A percentile compares a stretch with the other conserved stretches of the same genome.
phyloP scores from a whole-genome alignment of 768 basidiomycete species.

The Porphyrellus cyaneotinctus region DNA sequence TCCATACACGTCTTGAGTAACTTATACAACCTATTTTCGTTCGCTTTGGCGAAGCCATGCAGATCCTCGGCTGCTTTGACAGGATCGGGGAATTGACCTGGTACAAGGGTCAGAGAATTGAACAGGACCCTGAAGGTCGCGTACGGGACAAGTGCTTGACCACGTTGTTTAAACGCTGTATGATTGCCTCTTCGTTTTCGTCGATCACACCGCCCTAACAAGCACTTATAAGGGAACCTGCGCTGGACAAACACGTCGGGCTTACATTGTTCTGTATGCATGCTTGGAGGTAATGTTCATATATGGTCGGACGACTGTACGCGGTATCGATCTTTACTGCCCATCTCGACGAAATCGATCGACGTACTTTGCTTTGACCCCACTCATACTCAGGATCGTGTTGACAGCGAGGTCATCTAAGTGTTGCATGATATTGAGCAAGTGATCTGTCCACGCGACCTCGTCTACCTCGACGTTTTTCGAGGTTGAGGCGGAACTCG shows the following conservation, averaged over 20 bases:
- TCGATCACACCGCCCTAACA: constrained; percentile 87
- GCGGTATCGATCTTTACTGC: constrained; percentile 1
- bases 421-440: constrained; percentile 68
- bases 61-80: constrained; percentile 77
- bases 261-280: constrained; percentile 85
- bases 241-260: constrained; percentile 2
- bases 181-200: constrained; percentile 65
- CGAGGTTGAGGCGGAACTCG: constrained; percentile 37
- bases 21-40: constrained; percentile 84
- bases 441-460: constrained; percentile 76
- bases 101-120: not conserved
- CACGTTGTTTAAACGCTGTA: constrained; percentile 48
- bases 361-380: constrained; percentile 57
- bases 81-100: constrained; percentile 62
- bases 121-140: constrained; percentile 19
- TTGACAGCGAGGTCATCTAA: constrained; percentile 59
- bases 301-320: constrained; percentile 62
- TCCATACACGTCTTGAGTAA: constrained; percentile 79
- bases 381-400: constrained; percentile 56
- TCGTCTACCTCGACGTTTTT: constrained; percentile 66
- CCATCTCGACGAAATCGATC: not conserved
- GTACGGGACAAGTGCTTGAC: constrained; percentile 61
- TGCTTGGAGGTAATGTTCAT: constrained; percentile 63
- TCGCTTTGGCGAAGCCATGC: constrained; percentile 75
- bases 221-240: not conserved